Conservation (phyloP, 2,329 filamentous ascomycete genomes). For the Pezicula radicicola region DNA sequence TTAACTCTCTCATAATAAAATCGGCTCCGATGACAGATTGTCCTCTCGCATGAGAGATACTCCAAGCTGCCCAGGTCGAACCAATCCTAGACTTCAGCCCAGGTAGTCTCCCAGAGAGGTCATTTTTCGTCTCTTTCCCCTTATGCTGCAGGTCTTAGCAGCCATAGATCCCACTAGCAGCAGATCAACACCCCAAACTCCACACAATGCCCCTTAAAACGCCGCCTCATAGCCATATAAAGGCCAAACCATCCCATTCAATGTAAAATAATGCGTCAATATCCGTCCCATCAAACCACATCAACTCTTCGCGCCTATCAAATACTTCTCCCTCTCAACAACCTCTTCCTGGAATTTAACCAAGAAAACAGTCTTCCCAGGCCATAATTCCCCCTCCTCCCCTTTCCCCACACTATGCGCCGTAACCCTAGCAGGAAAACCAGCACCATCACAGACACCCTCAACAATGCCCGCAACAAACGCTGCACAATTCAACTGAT, state of each 20-base stretch:
- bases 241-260: background rate
- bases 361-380: slow-evolving; percentile 91
- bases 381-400: slow-evolving; percentile 78
- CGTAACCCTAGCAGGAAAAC: slow-evolving; percentile 83
- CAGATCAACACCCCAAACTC: slow-evolving; percentile 13
- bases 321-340: slow-evolving; percentile 82
- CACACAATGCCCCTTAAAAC: slow-evolving; percentile 21
- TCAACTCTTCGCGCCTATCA: slow-evolving; percentile 51
- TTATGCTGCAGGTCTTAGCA: background rate
- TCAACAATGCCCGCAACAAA: slow-evolving; percentile 95
- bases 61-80: too few species aligned
- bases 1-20: too few species aligned
- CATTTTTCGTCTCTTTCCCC: background rate
- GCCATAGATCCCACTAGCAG: background rate
- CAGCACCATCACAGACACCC: slow-evolving; percentile 90
- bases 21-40: too few species aligned
- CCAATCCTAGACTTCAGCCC: too few species aligned
- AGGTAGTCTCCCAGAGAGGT: too few species aligned
- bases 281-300: background rate
- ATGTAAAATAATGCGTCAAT: background rate
- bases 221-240: slow-evolving; percentile 2
- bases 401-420: slow-evolving; percentile 72
- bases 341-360: slow-evolving; percentile 92
- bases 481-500: slow-evolving; percentile 91
- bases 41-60: too few species aligned